Evolutionary conservation across 768 basidiomycete genomes (phyloP), one percentile per base, ranked within the genome.

Genomic region (Boletellus emodensis): DNA sequence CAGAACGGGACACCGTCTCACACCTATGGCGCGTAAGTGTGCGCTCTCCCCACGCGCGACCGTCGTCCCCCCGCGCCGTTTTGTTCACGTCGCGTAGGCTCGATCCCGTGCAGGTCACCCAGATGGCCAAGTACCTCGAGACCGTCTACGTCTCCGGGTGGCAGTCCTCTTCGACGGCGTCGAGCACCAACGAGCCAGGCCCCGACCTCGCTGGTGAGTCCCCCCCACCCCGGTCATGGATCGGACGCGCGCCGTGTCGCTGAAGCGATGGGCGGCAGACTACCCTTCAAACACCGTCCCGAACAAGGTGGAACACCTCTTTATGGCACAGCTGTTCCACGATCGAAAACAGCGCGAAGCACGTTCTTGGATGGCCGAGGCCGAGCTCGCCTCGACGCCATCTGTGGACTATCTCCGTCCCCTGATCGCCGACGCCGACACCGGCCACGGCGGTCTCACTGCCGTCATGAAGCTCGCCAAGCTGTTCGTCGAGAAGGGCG

Each of bases 271-370:
- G 3, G 30, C 38, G 18, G 0, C 51, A 92, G 94, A 97, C 69
- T 97, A 98, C 72, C 96, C 96, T 2, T 95, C 90, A 44, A 97
- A 98, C 76, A 98, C 96, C 18, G 95, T 98, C 1, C 96, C 96
- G 2, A 92, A 91, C 79, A 97, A 97, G 77, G 96, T 98, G 55
- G 92, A 97, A 68, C 96, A 98, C 56, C 79, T 98, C 46, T 98
- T 98, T 82, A 82, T 87, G 78, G 95, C 96, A 0, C 96, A 98
- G 67, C 84, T 98, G 38, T 98, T 98, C 84, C 96, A 99, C 68
- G 96, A 99, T 73, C 87, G 95, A 57, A 98, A 96, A 71, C 95
- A 98, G 68, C 85, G 83, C 48, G 89, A 93, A 65, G 81, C 75
- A 7, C 87, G 92, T 20, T 82, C 86, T 1, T 74, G 63, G 54